Evolutionary conservation across 345 rosid species (phyloP).

Genomic region (Capsella bursapastoris): DNA sequence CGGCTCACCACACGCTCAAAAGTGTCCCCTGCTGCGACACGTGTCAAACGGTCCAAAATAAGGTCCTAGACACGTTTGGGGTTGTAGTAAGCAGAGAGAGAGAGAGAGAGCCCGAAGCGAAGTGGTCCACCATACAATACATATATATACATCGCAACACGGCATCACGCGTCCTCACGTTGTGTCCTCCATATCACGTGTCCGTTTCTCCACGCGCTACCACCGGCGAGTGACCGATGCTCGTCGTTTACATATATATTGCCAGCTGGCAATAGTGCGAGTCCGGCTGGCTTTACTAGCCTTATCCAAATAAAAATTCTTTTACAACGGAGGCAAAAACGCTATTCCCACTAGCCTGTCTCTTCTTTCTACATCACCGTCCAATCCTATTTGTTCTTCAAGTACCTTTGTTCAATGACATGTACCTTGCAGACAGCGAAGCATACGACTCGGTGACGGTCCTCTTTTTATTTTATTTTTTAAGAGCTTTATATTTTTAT

Average conservation of each 20-base stretch:
- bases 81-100: background rate
- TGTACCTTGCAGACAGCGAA: conserved; percentile 30
- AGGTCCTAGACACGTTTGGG: conserved; percentile 36
- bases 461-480: background rate
- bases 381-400: conserved; percentile 21
- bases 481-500: too few relatives aligned
- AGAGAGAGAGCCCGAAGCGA: background rate
- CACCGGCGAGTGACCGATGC: background rate
- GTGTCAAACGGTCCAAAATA: conserved; percentile 34
- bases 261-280: conserved; percentile 48
- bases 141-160: conserved; percentile 1
- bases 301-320: conserved; percentile 42
- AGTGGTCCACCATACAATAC: conserved; percentile 26
- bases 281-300: conserved; percentile 40
- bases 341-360: conserved; percentile 32
- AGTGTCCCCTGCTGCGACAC: conserved; percentile 39
- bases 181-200: conserved; percentile 39
- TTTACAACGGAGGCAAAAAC: background rate
- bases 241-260: background rate
- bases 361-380: conserved; percentile 21
- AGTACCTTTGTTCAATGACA: conserved; percentile 30
- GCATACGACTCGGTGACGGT: conserved; percentile 42
- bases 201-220: conserved; percentile 33
- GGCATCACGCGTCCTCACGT: conserved; percentile 42
- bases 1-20: conserved; percentile 20